Conservation (phyloP, 1,139 yeast species). For the Diutina siamensis region DNA sequence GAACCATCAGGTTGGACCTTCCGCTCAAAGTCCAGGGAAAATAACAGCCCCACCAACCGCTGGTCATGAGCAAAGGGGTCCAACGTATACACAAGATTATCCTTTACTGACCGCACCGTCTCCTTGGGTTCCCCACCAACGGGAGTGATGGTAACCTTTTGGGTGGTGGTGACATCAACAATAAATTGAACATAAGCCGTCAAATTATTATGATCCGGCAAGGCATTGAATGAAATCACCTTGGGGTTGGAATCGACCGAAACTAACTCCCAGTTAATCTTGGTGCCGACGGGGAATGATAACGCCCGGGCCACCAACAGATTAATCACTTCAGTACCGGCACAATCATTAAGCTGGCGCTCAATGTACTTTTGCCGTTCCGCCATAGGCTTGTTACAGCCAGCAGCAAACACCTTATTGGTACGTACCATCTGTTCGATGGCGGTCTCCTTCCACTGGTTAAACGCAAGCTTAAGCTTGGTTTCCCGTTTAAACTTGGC, state of each 20-base stretch:
- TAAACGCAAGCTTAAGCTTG: conserved; percentile 51
- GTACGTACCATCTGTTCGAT: conserved; percentile 54
- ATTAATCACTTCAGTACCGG: conserved; percentile 45
- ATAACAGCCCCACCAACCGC: conserved; percentile 67
- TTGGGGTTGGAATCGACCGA: conserved; percentile 65
- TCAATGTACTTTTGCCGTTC: conserved; percentile 31
- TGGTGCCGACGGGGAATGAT: conserved; percentile 32
- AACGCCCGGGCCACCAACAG: conserved; percentile 19
- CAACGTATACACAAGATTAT: conserved; percentile 65
- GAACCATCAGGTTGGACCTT: conserved; percentile 31
- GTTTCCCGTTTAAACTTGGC: conserved; percentile 54
- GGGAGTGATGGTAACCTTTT: conserved; percentile 40
- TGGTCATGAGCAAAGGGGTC: conserved; percentile 61
- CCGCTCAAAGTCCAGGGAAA: conserved; percentile 47
- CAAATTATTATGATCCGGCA: conserved; percentile 61
- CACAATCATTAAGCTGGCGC: conserved; percentile 30
- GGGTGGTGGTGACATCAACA: conserved; percentile 67
- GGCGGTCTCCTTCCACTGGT: conserved; percentile 65
- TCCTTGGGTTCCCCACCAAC: conserved; percentile 20
- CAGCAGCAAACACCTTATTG: conserved; percentile 55
- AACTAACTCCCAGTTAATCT: conserved; percentile 66
- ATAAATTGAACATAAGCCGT: conserved; percentile 61
- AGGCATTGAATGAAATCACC: conserved; percentile 45
- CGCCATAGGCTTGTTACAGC: conserved; percentile 21
- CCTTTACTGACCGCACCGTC: conserved; percentile 52